Conservation (phyloP, 1,284 basidiomycete species). For the Puccinia horiana region DNA sequence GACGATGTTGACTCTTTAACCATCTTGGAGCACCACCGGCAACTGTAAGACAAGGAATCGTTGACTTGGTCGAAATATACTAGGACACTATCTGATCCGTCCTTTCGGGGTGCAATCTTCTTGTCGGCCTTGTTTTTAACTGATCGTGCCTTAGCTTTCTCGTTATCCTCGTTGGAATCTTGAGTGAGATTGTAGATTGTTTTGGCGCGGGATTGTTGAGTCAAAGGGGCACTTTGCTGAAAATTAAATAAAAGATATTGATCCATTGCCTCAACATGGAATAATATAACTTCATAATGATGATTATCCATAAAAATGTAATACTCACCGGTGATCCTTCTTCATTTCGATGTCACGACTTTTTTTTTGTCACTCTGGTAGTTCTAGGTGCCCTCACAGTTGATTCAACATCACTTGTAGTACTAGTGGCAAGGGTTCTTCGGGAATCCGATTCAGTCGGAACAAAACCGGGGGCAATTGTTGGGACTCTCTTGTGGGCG, state of each 20-base stretch:
- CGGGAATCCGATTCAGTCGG: neutral
- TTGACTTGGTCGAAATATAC: neutral
- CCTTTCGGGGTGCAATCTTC: neutral
- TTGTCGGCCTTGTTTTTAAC: neutral
- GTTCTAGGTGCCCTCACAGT: too few relatives aligned
- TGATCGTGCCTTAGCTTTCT: neutral
- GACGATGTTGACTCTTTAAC: neutral
- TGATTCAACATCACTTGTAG: neutral
- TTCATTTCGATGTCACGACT: too few relatives aligned
- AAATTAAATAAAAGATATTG: constrained; percentile 7
- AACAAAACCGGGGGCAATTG: neutral
- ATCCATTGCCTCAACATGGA: too few relatives aligned
- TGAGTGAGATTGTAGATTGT: neutral
- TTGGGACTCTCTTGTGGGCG: neutral
- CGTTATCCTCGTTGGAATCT: neutral
- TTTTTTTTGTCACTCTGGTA: too few relatives aligned
- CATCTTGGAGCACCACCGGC: neutral
- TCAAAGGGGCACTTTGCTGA: neutral
- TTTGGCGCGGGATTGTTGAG: neutral
- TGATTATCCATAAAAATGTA: too few relatives aligned
- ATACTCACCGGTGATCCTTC: too few relatives aligned
- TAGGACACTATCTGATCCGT: neutral
- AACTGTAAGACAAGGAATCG: neutral
- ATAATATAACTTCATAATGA: neutral
- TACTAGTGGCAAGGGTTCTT: neutral